A percentile compares a stretch with the other conserved stretches of the same genome.
Evolutionary conservation across 176 grass and related monocot species (phyloP).

Genomic region (Areca catechu): DNA sequence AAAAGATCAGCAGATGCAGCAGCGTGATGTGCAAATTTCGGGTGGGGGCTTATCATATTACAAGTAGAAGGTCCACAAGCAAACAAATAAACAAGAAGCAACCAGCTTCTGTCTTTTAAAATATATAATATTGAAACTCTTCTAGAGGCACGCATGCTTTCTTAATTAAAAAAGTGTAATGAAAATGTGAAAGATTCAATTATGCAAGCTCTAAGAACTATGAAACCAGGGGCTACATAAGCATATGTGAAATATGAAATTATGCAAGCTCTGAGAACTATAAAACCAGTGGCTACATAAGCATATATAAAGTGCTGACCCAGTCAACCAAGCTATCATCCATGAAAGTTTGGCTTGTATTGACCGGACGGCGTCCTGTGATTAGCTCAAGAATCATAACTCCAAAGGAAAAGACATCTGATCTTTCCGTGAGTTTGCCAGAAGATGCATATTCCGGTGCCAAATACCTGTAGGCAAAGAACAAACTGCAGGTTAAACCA

Average conservation of each 20-base stretch:
- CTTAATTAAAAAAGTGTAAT: no score
- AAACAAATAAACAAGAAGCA: no score
- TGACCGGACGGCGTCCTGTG: neutral
- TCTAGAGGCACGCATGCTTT: no score
- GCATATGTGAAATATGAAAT: neutral
- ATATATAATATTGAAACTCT: no score
- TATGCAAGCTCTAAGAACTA: neutral
- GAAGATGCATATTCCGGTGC: conserved; percentile 7
- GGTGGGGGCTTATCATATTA: no score
- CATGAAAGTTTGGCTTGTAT: neutral
- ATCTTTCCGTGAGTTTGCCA: neutral
- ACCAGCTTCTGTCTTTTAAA: no score
- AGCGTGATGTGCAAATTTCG: no score
- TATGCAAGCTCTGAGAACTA: neutral
- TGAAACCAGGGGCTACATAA: neutral
- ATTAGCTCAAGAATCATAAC: conserved; percentile 6
- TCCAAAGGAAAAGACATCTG: conserved; percentile 7
- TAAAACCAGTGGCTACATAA: neutral
- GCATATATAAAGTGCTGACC: conserved; percentile 4
- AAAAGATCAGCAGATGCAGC: neutral
- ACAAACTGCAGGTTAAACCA: neutral
- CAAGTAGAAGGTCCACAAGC: no score
- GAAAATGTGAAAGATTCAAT: neutral
- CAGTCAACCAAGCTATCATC: conserved; percentile 4
- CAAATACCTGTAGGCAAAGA: neutral